Evolutionary conservation across 371 early-diverging fungal genomes (phyloP).

Genomic region (Nematocida homosporus): DNA sequence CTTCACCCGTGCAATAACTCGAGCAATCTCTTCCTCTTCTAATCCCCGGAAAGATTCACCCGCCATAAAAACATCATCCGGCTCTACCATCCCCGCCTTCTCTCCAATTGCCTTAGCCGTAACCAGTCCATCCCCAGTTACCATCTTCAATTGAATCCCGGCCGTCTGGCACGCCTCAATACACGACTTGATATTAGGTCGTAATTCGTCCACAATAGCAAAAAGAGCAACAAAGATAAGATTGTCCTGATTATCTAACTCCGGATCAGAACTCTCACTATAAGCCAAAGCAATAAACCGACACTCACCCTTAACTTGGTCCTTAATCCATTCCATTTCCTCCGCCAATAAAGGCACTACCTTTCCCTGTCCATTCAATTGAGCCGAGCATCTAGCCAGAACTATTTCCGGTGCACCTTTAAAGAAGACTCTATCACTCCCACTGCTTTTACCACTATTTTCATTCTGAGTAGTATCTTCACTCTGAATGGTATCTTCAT

Average conservation of each 20-base stretch:
- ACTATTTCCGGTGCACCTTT: slow-evolving; percentile 84
- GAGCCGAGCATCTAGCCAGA: slow-evolving; percentile 3
- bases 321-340: background rate
- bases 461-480: background rate
- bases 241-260: slow-evolving; percentile 73
- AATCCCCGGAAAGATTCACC: slow-evolving; percentile 84
- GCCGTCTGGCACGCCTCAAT: slow-evolving; percentile 78
- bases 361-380: background rate
- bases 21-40: slow-evolving; percentile 71
- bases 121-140: slow-evolving; percentile 87
- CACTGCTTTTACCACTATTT: background rate
- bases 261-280: slow-evolving; percentile 69
- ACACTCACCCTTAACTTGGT: background rate
- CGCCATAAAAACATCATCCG: slow-evolving; percentile 74
- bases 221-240: slow-evolving; percentile 83
- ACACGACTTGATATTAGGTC: slow-evolving; percentile 78
- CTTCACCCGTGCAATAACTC: slow-evolving; percentile 73
- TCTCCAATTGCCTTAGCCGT: slow-evolving; percentile 88
- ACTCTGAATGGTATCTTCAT: no score
- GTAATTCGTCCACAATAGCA: slow-evolving; percentile 90
- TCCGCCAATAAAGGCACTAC: background rate
- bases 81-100: slow-evolving; percentile 81
- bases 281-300: slow-evolving; percentile 65
- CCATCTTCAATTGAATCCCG: slow-evolving; percentile 89
- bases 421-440: slow-evolving; percentile 58